A percentile compares a stretch with the other conserved stretches of the same genome.
These are phyloP conservation scores for Noccaea bulbosa DNA, from an alignment of 345 rosid species.

Conservation along the genomic window DNA sequence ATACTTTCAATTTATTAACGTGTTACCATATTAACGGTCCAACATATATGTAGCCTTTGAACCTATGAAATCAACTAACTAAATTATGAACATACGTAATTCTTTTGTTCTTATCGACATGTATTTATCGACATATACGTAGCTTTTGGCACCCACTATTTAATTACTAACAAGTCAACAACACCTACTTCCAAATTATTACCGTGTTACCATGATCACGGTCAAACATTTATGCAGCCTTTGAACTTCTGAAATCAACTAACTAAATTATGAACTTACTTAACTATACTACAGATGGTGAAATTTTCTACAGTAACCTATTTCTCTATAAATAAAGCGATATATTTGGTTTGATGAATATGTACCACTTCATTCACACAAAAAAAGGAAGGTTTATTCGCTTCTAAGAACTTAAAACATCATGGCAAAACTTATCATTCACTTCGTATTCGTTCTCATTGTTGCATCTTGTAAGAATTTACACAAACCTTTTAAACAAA, in stretches of 20 bases:
- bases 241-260: not conserved
- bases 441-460: not conserved
- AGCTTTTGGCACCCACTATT: too few relatives aligned
- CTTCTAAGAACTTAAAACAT: not conserved
- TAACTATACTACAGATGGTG: not conserved
- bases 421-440: conserved; percentile 17
- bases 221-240: not conserved
- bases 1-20: too few relatives aligned
- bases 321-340: not conserved
- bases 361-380: not conserved
- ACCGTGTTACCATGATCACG: not conserved
- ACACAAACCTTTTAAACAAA: not conserved
- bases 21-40: not conserved
- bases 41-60: not conserved
- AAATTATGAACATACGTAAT: conserved; percentile 1
- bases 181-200: not conserved
- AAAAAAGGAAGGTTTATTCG: not conserved
- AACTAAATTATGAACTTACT: conserved; percentile 3
- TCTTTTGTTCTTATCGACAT: not conserved
- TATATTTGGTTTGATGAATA: not conserved
- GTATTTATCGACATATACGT: too few relatives aligned
- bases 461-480: conserved; percentile 30
- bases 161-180: too few relatives aligned
- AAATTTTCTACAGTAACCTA: not conserved
- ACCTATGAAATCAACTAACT: not conserved